Percentiles rank a stretch among this genome's conserved stretches.
Evolutionary conservation across 2,329 filamentous ascomycete genomes (phyloP).

Genomic region (Xylaria sp.): DNA sequence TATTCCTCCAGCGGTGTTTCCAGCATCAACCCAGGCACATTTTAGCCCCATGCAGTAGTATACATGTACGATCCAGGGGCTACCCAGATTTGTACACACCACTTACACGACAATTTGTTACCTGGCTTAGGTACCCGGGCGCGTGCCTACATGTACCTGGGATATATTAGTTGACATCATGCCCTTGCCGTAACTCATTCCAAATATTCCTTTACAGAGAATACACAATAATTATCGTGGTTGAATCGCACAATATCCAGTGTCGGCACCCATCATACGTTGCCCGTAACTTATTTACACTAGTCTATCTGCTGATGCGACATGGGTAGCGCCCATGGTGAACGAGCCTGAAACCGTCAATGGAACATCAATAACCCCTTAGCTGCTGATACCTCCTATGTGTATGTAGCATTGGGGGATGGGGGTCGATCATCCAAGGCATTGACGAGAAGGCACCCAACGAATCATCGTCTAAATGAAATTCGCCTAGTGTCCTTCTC

Average conservation of each 20-base stretch:
- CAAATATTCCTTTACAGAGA: background rate
- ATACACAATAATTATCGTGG: background rate
- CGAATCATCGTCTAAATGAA: background rate
- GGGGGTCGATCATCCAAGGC: background rate
- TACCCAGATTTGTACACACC: background rate
- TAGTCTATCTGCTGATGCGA: constrained; percentile 22
- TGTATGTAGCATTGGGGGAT: constrained; percentile 19
- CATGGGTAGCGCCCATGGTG: constrained; percentile 21
- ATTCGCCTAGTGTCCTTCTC: constrained; percentile 49
- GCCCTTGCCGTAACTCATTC: background rate
- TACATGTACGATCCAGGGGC: constrained; percentile 36
- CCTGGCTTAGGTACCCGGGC: background rate
- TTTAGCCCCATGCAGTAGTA: constrained; percentile 14
- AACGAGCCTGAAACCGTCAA: constrained; percentile 32
- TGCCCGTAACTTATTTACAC: background rate
- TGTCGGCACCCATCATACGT: constrained; percentile 6
- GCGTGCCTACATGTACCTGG: too few relatives aligned
- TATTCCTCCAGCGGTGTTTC: background rate
- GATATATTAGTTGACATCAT: background rate
- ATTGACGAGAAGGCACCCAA: background rate
- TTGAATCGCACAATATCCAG: background rate
- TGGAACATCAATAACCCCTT: constrained; percentile 34
- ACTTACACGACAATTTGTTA: background rate
- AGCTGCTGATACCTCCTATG: background rate
- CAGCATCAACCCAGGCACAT: constrained; percentile 2